phyloP scores from a whole-genome alignment of 2,329 filamentous ascomycete genomes.

The Ascochyta lentis region DNA sequence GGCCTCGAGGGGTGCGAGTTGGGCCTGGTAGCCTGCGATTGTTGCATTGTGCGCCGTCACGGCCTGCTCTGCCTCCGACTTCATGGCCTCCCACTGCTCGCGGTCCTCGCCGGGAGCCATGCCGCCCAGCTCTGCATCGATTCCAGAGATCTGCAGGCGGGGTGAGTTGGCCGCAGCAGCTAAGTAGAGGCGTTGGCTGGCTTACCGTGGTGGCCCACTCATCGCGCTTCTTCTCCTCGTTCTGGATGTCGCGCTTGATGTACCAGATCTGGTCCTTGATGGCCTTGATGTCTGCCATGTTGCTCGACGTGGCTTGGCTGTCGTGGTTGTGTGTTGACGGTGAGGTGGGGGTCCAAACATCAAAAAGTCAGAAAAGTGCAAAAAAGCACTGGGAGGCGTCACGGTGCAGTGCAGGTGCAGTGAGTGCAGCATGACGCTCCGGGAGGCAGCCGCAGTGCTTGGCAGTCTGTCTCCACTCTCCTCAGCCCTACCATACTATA shows the following conservation, averaged over 20 bases:
- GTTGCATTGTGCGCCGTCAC: conserved; percentile 80
- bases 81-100: conserved; percentile 79
- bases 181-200: neutral
- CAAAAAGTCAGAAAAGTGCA: too few species aligned
- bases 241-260: conserved; percentile 33
- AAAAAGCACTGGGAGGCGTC: too few species aligned
- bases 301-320: neutral
- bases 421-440: conserved; percentile 13
- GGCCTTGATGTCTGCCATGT: conserved; percentile 36
- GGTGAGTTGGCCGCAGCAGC: neutral
- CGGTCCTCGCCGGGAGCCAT: conserved; percentile 78
- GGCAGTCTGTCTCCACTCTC: conserved; percentile 18
- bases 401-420: conserved; percentile 8
- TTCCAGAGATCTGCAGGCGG: conserved; percentile 7
- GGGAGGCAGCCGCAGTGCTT: conserved; percentile 18
- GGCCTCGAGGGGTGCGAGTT: conserved; percentile 67
- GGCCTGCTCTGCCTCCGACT: conserved; percentile 80
- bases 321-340: neutral
- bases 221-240: conserved; percentile 27
- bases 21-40: conserved; percentile 68
- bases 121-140: conserved; percentile 7
- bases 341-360: too few species aligned
- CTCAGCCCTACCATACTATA: conserved; percentile 21
- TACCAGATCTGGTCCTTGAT: conserved; percentile 37
- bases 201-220: conserved; percentile 28